Evolutionary conservation across 2,329 filamentous ascomycete genomes (phyloP).

Genomic region (Penicillium sclerotiorum): DNA sequence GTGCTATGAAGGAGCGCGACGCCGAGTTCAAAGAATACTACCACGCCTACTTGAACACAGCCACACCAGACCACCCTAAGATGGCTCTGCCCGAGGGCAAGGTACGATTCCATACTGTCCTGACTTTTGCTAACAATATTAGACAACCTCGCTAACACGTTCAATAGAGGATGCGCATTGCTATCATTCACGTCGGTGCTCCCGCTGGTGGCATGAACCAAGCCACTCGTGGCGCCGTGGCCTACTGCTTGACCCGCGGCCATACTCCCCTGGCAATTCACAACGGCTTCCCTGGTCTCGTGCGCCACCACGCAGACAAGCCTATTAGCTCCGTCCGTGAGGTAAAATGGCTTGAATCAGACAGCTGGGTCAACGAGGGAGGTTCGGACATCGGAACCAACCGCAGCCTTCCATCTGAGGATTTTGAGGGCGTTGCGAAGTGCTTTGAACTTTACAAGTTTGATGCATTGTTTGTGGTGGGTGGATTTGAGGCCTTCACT

Average conservation of each 20-base stretch:
- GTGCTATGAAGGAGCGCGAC: conserved; percentile 85
- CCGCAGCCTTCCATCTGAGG: conserved; percentile 85
- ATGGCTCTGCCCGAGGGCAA: conserved; percentile 70
- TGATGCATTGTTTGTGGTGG: conserved; percentile 87
- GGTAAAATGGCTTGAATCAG: conserved; percentile 91
- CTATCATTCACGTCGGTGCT: conserved; percentile 94
- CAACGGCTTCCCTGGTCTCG: conserved; percentile 94
- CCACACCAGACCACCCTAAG: conserved; percentile 73
- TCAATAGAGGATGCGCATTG: conserved; percentile 79
- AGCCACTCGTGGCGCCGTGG: conserved; percentile 87
- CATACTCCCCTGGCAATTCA: conserved; percentile 91
- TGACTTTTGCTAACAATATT: conserved; percentile 29
- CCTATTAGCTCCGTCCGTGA: conserved; percentile 81
- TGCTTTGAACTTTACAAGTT: conserved; percentile 86
- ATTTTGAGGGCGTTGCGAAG: conserved; percentile 78
- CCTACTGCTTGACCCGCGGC: conserved; percentile 88
- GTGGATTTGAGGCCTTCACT: conserved; percentile 96
- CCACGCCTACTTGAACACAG: conserved; percentile 86
- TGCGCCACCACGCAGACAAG: conserved; percentile 83
- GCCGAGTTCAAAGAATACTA: conserved; percentile 94
- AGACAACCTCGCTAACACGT: conserved; percentile 36
- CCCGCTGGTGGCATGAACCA: conserved; percentile 98
- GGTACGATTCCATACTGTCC: conserved; percentile 48
- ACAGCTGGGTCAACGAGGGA: conserved; percentile 93
- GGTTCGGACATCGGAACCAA: conserved; percentile 98